Evolutionary conservation across 164 flowering plant genomes (phyloP).

Genomic region (Aristolochia californica): DNA sequence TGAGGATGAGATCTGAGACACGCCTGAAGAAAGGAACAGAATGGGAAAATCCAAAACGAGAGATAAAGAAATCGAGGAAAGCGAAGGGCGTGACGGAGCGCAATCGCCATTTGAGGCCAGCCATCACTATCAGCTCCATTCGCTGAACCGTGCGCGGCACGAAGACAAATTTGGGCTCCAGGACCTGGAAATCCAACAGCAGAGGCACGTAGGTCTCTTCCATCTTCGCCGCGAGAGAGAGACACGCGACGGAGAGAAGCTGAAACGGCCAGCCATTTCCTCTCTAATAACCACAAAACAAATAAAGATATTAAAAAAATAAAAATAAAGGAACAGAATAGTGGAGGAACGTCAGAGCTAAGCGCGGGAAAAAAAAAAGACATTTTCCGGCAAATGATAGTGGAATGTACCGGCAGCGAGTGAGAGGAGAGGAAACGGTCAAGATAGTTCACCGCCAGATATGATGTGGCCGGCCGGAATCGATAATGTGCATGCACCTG

Average conservation of each 20-base stretch:
- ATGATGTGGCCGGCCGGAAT: slow-evolving; percentile 50
- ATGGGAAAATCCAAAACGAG: slow-evolving; percentile 5
- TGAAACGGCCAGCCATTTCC: slow-evolving; percentile 52
- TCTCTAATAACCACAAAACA: slow-evolving; percentile 8
- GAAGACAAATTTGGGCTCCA: slow-evolving; percentile 39
- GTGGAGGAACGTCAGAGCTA: not conserved
- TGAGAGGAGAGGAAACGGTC: slow-evolving; percentile 53
- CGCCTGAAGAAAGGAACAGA: slow-evolving; percentile 11
- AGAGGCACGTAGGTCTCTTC: slow-evolving; percentile 50
- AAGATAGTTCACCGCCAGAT: slow-evolving; percentile 52
- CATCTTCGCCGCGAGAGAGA: slow-evolving; percentile 75
- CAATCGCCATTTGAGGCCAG: slow-evolving; percentile 46
- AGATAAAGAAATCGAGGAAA: slow-evolving; percentile 39
- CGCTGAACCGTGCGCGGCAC: slow-evolving; percentile 47
- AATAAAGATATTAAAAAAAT: not conserved
- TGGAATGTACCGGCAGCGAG: slow-evolving; percentile 30
- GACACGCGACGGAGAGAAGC: slow-evolving; percentile 59
- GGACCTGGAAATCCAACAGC: slow-evolving; percentile 42
- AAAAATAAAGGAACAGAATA: slow-evolving; percentile 2
- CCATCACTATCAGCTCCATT: slow-evolving; percentile 61
- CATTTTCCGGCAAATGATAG: not conserved
- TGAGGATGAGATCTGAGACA: slow-evolving; percentile 43
- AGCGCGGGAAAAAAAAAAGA: not conserved
- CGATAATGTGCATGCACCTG: slow-evolving; percentile 46
- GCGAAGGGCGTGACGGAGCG: slow-evolving; percentile 53